Conservation (phyloP, 2,329 filamentous ascomycete species). For the Biscogniauxia marginata region DNA sequence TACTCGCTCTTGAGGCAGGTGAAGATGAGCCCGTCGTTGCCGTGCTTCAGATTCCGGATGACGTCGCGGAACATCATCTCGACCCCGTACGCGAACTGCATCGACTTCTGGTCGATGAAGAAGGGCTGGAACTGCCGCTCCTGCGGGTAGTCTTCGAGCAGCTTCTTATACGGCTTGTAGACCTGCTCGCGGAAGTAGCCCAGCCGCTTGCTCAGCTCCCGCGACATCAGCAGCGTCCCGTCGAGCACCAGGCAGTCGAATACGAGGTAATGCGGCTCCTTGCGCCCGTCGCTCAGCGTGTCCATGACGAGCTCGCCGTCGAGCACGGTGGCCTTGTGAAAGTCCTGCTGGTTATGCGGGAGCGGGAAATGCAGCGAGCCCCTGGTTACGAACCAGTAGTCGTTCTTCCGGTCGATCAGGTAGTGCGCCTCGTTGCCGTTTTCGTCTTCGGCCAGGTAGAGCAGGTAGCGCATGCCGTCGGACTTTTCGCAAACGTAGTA, state of each 20-base stretch:
- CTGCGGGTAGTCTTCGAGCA: slow-evolving; percentile 65
- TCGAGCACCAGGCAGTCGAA: slow-evolving; percentile 91
- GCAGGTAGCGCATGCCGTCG: slow-evolving; percentile 91
- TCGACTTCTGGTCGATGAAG: slow-evolving; percentile 80
- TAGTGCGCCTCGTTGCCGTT: slow-evolving; percentile 70
- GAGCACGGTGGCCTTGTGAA: slow-evolving; percentile 78
- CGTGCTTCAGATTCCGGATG: slow-evolving; percentile 80
- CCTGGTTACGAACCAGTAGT: slow-evolving; percentile 82
- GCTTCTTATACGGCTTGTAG: slow-evolving; percentile 65
- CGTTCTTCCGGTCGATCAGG: slow-evolving; percentile 96
- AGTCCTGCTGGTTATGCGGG: slow-evolving; percentile 61
- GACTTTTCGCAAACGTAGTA: slow-evolving; percentile 99
- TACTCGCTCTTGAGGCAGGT: slow-evolving; percentile 90
- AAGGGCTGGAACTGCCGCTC: slow-evolving; percentile 74
- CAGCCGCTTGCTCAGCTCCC: slow-evolving; percentile 82
- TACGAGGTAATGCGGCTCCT: slow-evolving; percentile 79
- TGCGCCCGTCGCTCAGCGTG: slow-evolving; percentile 62
- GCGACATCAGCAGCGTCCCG: slow-evolving; percentile 70
- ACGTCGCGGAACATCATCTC: slow-evolving; percentile 90
- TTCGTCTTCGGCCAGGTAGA: slow-evolving; percentile 76
- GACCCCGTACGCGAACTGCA: slow-evolving; percentile 85
- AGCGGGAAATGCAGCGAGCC: slow-evolving; percentile 77
- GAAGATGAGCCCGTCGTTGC: slow-evolving; percentile 96
- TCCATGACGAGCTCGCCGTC: slow-evolving; percentile 95
- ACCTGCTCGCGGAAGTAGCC: slow-evolving; percentile 81